Conservation (phyloP, 2,329 filamentous ascomycete species). For the Fusarium solani-melongenae region DNA sequence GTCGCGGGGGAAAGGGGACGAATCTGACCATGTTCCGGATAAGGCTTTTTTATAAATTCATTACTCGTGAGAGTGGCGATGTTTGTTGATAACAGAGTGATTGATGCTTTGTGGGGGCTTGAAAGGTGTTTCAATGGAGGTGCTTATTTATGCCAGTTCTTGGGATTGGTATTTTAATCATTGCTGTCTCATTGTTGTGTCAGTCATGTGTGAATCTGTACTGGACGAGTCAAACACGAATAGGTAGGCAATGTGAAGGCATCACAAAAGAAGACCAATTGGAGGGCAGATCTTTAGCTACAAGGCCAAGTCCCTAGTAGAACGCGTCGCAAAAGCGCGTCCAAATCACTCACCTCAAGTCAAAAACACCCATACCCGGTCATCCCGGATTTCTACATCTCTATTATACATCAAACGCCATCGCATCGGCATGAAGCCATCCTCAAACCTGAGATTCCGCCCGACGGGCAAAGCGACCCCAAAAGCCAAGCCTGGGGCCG, state of each 20-base stretch:
- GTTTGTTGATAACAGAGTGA: neutral
- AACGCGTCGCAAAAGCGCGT: neutral
- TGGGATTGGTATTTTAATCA: too few species aligned
- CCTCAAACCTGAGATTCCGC: neutral
- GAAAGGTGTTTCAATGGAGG: neutral
- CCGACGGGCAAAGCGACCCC: neutral
- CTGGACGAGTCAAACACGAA: neutral
- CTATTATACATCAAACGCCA: neutral
- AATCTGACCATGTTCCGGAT: neutral
- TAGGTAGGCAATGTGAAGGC: neutral
- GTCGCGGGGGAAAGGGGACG: neutral
- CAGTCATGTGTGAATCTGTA: neutral
- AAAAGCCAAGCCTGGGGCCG: slow-evolving; percentile 10
- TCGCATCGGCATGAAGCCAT: neutral
- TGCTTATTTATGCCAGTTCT: too few species aligned
- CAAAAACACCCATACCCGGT: neutral
- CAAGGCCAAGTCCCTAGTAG: neutral
- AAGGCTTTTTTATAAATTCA: neutral
- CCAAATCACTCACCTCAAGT: neutral
- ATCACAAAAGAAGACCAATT: neutral
- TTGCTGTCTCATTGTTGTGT: neutral
- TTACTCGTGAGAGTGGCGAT: neutral
- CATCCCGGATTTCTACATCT: neutral
- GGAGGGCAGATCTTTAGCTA: neutral
- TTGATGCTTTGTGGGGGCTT: neutral